A percentile compares a stretch with the other conserved stretches of the same genome.
Conservation (phyloP, 495 filamentous ascomycete species). For the Tuber melanosporum region DNA sequence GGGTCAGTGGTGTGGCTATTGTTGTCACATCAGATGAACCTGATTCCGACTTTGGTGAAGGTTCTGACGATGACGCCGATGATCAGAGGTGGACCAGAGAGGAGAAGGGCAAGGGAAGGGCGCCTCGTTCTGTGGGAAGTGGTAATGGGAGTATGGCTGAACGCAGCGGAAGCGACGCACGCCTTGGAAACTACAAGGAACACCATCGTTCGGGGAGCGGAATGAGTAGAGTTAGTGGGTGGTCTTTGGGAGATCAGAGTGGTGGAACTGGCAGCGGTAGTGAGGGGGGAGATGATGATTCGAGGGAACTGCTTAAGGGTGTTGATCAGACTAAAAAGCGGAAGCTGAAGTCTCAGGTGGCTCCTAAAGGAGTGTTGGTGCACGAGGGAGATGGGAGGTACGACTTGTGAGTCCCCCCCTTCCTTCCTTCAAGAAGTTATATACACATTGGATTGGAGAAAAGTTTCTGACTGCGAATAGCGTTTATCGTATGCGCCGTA, state of each 20-base stretch:
- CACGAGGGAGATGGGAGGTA: constrained; percentile 36
- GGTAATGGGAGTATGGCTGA: constrained; percentile 13
- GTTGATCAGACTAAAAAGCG: constrained; percentile 15
- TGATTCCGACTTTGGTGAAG: constrained; percentile 24
- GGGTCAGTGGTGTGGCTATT: constrained; percentile 38
- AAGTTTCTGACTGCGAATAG: constrained; percentile 23
- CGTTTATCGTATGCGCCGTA: constrained; percentile 40
- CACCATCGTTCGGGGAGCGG: constrained; percentile 30
- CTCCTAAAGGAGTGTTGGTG: constrained; percentile 34
- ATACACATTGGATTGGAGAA: constrained; percentile 4
- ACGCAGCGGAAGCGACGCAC: constrained; percentile 10
- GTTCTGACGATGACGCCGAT: constrained; percentile 24
- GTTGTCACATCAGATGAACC: constrained; percentile 37
- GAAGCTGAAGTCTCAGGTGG: constrained; percentile 36
- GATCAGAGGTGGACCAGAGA: constrained; percentile 32
- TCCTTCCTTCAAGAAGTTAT: not conserved
- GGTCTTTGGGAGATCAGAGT: constrained; percentile 13
- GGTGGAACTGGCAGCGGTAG: constrained; percentile 15
- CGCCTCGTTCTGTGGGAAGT: constrained; percentile 25
- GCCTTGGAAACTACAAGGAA: constrained; percentile 11
- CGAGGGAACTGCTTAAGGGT: constrained; percentile 15
- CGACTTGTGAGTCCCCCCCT: constrained; percentile 33
- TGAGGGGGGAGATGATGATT: constrained; percentile 31
- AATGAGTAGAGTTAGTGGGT: constrained; percentile 20
- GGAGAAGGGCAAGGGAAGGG: constrained; percentile 39